A percentile compares a stretch with the other conserved stretches of the same genome.
Conservation (phyloP, 2,329 filamentous ascomycete genomes). For the Fusarium sambucinum region DNA sequence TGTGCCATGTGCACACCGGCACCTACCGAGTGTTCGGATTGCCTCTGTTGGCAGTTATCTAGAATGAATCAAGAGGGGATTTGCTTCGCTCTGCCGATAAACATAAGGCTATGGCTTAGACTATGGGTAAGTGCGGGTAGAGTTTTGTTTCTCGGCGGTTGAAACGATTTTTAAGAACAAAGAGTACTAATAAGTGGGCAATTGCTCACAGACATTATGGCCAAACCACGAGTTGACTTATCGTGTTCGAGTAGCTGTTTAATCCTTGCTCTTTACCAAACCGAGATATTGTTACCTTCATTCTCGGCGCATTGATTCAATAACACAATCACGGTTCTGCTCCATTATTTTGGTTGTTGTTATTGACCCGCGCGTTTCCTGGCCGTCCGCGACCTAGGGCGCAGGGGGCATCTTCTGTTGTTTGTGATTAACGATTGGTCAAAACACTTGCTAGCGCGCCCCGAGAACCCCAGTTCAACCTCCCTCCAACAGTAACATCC, state of each 20-base stretch:
- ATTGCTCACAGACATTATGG: not conserved
- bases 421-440: constrained; percentile 41
- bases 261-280: not conserved
- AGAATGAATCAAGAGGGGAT: constrained; percentile 22
- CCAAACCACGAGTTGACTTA: not conserved
- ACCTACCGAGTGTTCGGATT: constrained; percentile 27
- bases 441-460: constrained; percentile 41
- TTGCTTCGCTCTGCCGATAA: not conserved
- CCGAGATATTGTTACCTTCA: constrained; percentile 12
- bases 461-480: constrained; percentile 45
- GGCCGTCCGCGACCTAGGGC: constrained; percentile 43
- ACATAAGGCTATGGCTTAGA: not conserved
- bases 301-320: constrained; percentile 7
- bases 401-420: constrained; percentile 28
- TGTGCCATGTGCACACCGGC: constrained; percentile 35
- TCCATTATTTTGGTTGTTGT: constrained; percentile 48
- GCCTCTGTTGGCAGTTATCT: constrained; percentile 17
- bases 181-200: not conserved
- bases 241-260: not conserved
- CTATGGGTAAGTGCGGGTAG: not conserved
- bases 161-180: not conserved
- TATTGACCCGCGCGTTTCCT: constrained; percentile 50
- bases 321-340: constrained; percentile 32
- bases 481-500: constrained; percentile 47
- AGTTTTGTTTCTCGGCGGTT: constrained; percentile 8